phyloP scores from a whole-genome alignment of 169 alveolate genomes.

The Plasmodium vivax region DNA sequence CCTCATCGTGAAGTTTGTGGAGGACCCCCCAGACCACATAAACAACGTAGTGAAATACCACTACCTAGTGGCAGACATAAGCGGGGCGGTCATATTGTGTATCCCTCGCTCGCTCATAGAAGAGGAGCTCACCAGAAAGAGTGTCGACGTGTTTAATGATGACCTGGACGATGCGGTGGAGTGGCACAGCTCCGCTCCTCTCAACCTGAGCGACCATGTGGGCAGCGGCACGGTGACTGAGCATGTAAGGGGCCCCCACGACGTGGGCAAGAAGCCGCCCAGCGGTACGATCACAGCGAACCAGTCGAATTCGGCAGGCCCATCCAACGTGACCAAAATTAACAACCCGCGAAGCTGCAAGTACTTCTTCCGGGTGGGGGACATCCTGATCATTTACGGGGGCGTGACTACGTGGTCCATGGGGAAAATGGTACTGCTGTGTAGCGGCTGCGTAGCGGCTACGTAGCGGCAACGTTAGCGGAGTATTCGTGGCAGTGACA shows the following conservation, averaged over 20 bases:
- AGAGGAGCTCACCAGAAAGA: conserved; percentile 70
- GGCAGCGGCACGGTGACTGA: conserved; percentile 40
- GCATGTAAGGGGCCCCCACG: conserved; percentile 64
- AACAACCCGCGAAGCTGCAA: conserved; percentile 4
- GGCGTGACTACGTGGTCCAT: conserved; percentile 85
- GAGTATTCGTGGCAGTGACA: not conserved
- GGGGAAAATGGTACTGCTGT: conserved; percentile 80
- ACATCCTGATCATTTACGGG: conserved; percentile 76
- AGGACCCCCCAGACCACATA: conserved; percentile 85
- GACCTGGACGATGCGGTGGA: conserved; percentile 75
- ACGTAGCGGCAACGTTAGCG: not conserved
- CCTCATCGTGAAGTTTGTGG: conserved; percentile 79
- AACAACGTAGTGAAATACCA: conserved; percentile 79
- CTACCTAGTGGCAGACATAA: conserved; percentile 80
- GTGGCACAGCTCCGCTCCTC: conserved; percentile 39
- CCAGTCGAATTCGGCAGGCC: not conserved
- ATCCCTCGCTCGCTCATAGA: conserved; percentile 81
- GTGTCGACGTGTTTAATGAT: conserved; percentile 19
- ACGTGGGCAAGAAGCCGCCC: conserved; percentile 77
- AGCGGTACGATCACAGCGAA: not conserved
- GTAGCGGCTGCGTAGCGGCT: not conserved
- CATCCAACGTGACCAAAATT: not conserved
- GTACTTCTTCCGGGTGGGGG: conserved; percentile 83
- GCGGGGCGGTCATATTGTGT: conserved; percentile 81
- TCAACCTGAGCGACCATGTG: conserved; percentile 50